Conservation (phyloP, 345 rosid species). For the Geranium brycei region DNA sequence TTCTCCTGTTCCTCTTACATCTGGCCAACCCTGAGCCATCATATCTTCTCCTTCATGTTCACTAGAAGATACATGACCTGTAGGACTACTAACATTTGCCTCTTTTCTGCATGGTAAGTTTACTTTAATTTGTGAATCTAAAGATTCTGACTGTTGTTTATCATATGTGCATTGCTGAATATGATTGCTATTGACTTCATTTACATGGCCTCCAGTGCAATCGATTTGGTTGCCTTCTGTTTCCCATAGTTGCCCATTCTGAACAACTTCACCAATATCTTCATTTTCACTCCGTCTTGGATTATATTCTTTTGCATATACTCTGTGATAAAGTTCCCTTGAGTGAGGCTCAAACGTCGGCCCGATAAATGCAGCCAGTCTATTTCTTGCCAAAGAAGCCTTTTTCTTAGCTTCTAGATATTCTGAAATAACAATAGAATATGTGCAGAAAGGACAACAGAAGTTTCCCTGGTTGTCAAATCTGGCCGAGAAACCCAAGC, state of each 20-base stretch:
- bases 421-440: constrained; percentile 29
- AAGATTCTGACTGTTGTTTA: too few species aligned
- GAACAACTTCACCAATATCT: constrained; percentile 4
- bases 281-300: neutral
- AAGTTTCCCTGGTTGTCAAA: constrained; percentile 32
- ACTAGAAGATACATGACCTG: too few species aligned
- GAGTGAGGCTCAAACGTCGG: constrained; percentile 8
- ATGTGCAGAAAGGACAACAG: constrained; percentile 47
- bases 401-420: constrained; percentile 28
- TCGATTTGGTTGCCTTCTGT: neutral
- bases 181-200: constrained; percentile 2
- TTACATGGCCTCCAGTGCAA: constrained; percentile 1
- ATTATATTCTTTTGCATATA: neutral
- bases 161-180: constrained; percentile 8
- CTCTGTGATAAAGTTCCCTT: neutral
- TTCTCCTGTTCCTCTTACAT: too few species aligned
- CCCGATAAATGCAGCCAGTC: constrained; percentile 21
- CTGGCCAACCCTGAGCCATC: too few species aligned
- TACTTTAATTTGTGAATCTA: too few species aligned
- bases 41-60: too few species aligned
- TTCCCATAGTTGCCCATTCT: neutral
- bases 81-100: too few species aligned
- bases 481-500: constrained; percentile 26
- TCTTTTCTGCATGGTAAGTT: too few species aligned
- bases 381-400: constrained; percentile 25